Evolutionary conservation across 75 land plant genomes (phyloP).

Genomic region (Chamaecyparis obtusa): DNA sequence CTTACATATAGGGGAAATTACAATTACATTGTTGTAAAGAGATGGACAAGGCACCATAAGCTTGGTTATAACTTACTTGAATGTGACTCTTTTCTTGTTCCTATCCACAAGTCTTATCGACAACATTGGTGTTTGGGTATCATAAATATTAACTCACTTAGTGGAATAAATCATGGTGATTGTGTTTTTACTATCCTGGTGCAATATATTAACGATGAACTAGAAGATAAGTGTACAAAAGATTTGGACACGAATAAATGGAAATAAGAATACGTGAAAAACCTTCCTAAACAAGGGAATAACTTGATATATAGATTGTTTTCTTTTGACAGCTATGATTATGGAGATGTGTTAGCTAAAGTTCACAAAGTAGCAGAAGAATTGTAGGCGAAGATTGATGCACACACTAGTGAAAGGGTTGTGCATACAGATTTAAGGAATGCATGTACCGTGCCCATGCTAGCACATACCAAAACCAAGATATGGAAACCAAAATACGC

Average conservation of each 20-base stretch:
- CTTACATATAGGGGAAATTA: conserved; percentile 20
- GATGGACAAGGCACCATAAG: conserved; percentile 88
- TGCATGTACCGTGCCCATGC: too few species aligned
- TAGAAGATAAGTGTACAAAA: neutral
- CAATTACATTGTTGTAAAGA: conserved; percentile 78
- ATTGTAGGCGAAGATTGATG: too few species aligned
- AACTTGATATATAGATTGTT: neutral
- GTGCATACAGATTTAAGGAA: too few species aligned
- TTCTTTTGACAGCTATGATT: conserved; percentile 4
- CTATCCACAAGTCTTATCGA: conserved; percentile 66
- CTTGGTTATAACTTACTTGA: conserved; percentile 82
- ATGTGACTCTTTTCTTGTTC: conserved; percentile 95
- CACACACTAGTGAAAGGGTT: too few species aligned
- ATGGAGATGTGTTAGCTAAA: too few species aligned
- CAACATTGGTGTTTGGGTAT: conserved; percentile 97
- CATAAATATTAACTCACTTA: conserved; percentile 85
- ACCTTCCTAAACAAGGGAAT: conserved; percentile 6
- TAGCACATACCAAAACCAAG: too few species aligned
- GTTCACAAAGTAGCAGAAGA: too few species aligned
- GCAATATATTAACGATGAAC: conserved; percentile 1
- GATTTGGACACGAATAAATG: neutral
- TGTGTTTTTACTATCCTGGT: conserved; percentile 21
- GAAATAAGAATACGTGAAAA: neutral
- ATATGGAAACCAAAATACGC: too few species aligned
- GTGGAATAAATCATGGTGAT: conserved; percentile 44